Base-by-base conservation (phyloP, 116 monocot species). In the Cymodocea nodosa region DNA sequence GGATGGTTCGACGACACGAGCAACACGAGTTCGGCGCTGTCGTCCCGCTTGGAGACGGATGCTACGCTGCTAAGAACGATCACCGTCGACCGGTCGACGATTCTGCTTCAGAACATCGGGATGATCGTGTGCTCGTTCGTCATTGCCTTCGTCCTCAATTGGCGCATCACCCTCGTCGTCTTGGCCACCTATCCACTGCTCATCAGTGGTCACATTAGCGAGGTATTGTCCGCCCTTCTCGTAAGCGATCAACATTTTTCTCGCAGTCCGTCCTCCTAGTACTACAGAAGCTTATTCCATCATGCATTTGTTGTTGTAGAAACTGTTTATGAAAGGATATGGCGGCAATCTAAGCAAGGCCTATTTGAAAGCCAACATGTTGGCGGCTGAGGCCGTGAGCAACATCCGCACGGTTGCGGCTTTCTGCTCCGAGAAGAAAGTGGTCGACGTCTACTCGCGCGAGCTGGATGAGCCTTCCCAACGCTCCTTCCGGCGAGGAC, bases 371-470 rank as follows among this genome's bases (percentile, higher is more conserved):
- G 97, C 97, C 10, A 97, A 91, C 73, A 91, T 88, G 91, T 72
- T 91, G 19, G 97, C 97, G 23, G 85, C 88, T 10, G 97, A 97
- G 79, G 91, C 97, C 0, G 91, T 97, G 36, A 77, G 88, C 71
- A 97, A 91, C 77, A 97, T 97, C 37, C 75, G 88, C 9, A 97
- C 97, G 6, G 91, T 97, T 15, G 91, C 91, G 0, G 91, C 97
- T 5, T 97, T 97, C 75, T 91, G 88, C 71, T 76, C 97, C 0
- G 97, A 97, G 65, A 69, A 87, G 52, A 97, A 91, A 63, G 86
- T 97, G 4, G 82, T 88, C 52, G 82, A 80, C 12, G 68, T 91
- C 11, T 97, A 91, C 60, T 70, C 80, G 2, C 74, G 73, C 14
- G 88, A 97, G 71, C 91, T 97, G 10, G 70, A 62, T 49, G 85